Evolutionary conservation across 1,139 yeast genomes (phyloP), one percentile per base, ranked within the genome.

Genomic region (Taiozyma sp.): DNA sequence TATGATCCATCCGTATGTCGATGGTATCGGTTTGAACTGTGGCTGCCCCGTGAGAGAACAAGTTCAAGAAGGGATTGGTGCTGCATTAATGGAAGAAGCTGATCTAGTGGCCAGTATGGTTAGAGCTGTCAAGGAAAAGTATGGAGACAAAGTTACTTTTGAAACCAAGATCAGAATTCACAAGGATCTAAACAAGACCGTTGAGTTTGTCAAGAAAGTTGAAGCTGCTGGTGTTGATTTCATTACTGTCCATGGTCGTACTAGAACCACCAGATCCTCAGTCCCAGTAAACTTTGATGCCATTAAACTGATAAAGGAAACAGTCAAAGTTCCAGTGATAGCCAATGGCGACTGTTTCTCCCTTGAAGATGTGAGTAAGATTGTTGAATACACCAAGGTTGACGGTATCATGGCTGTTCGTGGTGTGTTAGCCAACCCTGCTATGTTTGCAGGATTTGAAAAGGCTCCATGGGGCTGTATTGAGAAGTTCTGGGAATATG

Each of bases 11-110:
- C 96, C 96, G 0, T 88, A 80, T 63, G 93, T 89, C 44, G 97
- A 93, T 68, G 99, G 96, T 1, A 83, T 93, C 34, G 97, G 99
- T 0, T 75, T 93, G 51, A 95, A 93, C 71, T 93, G 99, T 69
- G 99, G 99, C 0, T 93, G 99, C 69, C 99, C 99, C 1, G 90
- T 93, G 48, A 87, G 85, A 56, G 98, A 93, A 58, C 99, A 93
- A 66, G 88, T 88, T 6, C 77, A 96, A 45, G 97, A 90, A 66
- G 99, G 99, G 19, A 90, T 93, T 28, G 99, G 99, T 5, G 97
- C 98, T 1, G 97, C 97, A 0, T 74, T 93, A 50, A 91, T 93
- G 90, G 73, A 83, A 30, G 83, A 88, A 56, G 89, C 95, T 0
- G 89, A 88, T 40, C 71, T 85, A 47, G 95, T 95, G 5, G 79